Evolutionary conservation across 441 rosid species (phyloP), one percentile per base, ranked within the genome.

Genomic region (Eutrema salsugineum): DNA sequence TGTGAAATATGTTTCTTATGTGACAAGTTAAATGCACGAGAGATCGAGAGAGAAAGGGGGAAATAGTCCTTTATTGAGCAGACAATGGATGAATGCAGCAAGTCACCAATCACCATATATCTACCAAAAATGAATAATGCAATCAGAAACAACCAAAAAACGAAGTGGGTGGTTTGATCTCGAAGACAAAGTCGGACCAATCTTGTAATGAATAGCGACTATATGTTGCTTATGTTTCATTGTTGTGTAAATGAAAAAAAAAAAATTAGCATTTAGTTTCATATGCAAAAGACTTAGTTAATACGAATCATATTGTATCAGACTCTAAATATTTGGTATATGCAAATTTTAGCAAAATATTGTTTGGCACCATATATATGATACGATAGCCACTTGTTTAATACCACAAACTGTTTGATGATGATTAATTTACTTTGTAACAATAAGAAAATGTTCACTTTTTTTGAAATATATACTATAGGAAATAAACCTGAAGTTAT

Each of bases 21-120:
- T 63, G 66, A 63, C 66, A 76, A 69, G 79, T 69, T 46, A 76
- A 61, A 69, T 46, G 71, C 65, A 76, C 71, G 54, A 69, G 75
- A 76, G 44, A 68, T 28, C 47, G 51, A 47, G 65, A 62, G 35
- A 74, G 14, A 51, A 68, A 32, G 33, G 33, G 14, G 33, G 57
- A 30, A 3, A 16, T 36, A 40, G 36, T 69, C 67, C 71, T 76
- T 76, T 62, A 76, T 56, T 56, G 71, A 70, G 67, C 75, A 63
- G 75, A 70, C 61, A 70, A 15, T 64, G 71, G 24, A 35, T 76
- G 61, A 63, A 63, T 56, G 53, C 46, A 17, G 54, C 73, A 76
- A 47, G 54, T 76, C 61, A 55, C 75, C 70, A 63, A 14, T 61
- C 73, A 67, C 73, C 63, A 61, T 74, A 57, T 57, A 56, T 68